These are phyloP conservation scores for Lodderomyces beijingensis DNA, from an alignment of 1,139 yeast species.

Conservation along the genomic window DNA sequence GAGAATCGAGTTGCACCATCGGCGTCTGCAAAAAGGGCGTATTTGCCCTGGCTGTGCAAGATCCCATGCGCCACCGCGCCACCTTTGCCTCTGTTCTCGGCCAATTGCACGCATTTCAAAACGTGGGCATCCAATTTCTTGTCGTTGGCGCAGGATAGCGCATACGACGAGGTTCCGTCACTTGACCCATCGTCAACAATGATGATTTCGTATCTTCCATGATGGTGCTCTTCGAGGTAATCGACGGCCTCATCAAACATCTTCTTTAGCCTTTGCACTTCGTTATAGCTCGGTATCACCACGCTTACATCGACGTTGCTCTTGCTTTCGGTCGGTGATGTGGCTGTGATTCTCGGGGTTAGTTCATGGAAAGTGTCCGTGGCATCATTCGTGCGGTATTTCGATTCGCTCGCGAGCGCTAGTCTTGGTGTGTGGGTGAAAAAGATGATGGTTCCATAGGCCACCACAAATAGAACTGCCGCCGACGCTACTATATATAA, in stretches of 20 bases:
- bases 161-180: slow-evolving; percentile 75
- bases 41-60: slow-evolving; percentile 67
- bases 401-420: slow-evolving; percentile 49
- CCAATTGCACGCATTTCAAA: slow-evolving; percentile 65
- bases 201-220: slow-evolving; percentile 61
- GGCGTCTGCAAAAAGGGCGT: slow-evolving; percentile 88
- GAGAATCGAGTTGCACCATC: slow-evolving; percentile 90
- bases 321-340: slow-evolving; percentile 19
- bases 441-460: slow-evolving; percentile 41
- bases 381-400: slow-evolving; percentile 40
- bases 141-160: slow-evolving; percentile 58
- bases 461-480: slow-evolving; percentile 11
- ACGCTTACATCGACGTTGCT: slow-evolving; percentile 54
- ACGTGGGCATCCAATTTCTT: slow-evolving; percentile 52
- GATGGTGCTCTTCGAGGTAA: slow-evolving; percentile 39
- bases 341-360: slow-evolving; percentile 24
- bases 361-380: slow-evolving; percentile 18
- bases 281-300: slow-evolving; percentile 90
- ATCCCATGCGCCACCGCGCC: slow-evolving; percentile 97
- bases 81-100: slow-evolving; percentile 86
- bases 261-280: slow-evolving; percentile 61
- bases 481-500: slow-evolving; percentile 9
- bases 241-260: slow-evolving; percentile 79
- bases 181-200: slow-evolving; percentile 89
- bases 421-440: slow-evolving; percentile 64